Evolutionary conservation across 2,329 filamentous ascomycete genomes (phyloP).

Genomic region (Fusarium humuli): DNA sequence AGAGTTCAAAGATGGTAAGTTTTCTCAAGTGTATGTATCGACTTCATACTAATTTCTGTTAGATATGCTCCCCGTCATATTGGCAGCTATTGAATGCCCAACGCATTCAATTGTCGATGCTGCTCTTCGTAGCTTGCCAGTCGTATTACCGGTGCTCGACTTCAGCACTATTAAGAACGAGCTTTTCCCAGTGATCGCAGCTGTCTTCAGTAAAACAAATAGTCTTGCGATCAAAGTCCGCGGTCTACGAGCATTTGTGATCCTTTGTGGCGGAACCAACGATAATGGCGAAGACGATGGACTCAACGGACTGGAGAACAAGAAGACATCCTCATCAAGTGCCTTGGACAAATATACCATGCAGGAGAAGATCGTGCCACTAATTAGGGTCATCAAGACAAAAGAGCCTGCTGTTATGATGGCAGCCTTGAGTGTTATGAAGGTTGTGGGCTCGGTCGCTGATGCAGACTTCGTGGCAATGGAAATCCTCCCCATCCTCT

Average conservation of each 20-base stretch:
- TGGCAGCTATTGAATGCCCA: slow-evolving; percentile 85
- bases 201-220: slow-evolving; percentile 91
- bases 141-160: slow-evolving; percentile 88
- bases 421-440: slow-evolving; percentile 86
- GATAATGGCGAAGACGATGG: slow-evolving; percentile 70
- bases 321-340: slow-evolving; percentile 74
- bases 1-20: slow-evolving; percentile 90
- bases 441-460: slow-evolving; percentile 82
- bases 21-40: slow-evolving; percentile 7
- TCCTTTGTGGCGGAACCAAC: slow-evolving; percentile 83
- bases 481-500: slow-evolving; percentile 89
- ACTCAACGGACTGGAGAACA: slow-evolving; percentile 77
- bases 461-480: slow-evolving; percentile 93
- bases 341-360: slow-evolving; percentile 98
- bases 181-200: slow-evolving; percentile 90
- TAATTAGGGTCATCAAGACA: slow-evolving; percentile 93
- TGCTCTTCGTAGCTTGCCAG: slow-evolving; percentile 80
- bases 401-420: slow-evolving; percentile 99
- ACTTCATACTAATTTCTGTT: neutral
- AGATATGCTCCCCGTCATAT: slow-evolving; percentile 90
- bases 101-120: slow-evolving; percentile 92
- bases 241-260: slow-evolving; percentile 88
- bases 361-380: slow-evolving; percentile 94
- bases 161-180: slow-evolving; percentile 98
- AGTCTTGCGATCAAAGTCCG: slow-evolving; percentile 95